Base-by-base conservation (phyloP, 805 yeast species). In the Metschnikowia peoriensis region DNA sequence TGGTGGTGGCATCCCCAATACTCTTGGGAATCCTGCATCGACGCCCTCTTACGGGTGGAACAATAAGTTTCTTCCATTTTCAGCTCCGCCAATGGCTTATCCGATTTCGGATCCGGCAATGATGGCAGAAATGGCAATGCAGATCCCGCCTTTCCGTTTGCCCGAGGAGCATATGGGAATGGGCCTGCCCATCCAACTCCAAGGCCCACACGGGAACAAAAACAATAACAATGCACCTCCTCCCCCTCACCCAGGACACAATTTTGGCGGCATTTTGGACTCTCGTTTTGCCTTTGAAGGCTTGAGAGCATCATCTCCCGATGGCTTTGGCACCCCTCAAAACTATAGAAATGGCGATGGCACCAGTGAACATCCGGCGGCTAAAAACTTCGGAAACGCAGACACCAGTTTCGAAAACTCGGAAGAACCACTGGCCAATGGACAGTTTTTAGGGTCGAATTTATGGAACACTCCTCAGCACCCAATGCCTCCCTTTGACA, bases 31-130 rank as follows among this genome's bases (percentile, higher is more conserved):
- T 55, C 54, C 62, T 49, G 41, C 65, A 60, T 48, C 65, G 35
- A 73, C 78, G 14, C 78, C 78, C 12, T 54, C 65, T 7, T 65
- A 63, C 51, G 71, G 79, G 7, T 70, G 75, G 73, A 65, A 65
- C 46, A 62, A 55, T 51, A 62, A 52, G 32, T 69, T 65, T 44
- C 55, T 70, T 22, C 76, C 76, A 1, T 61, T 66, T 29, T 63
- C 73, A 5, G 76, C 76, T 4, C 77, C 76, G 16, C 76, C 76
- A 0, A 65, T 70, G 41, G 57, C 63, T 22, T 66, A 66, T 41
- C 47, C 57, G n/a, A 39, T 46, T 27, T 34, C 57, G 1, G 61
- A 59, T 41, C 46, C 59, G n/a, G 44, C 47, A 8, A 37, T 52
- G 38, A 46, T 61, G 16, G 48, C 53, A 17, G 59, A 54, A 22